Percentiles rank a stretch among this genome's conserved stretches.
Conservation (phyloP, 306 rosid species). For the Cucumis hystrix region DNA sequence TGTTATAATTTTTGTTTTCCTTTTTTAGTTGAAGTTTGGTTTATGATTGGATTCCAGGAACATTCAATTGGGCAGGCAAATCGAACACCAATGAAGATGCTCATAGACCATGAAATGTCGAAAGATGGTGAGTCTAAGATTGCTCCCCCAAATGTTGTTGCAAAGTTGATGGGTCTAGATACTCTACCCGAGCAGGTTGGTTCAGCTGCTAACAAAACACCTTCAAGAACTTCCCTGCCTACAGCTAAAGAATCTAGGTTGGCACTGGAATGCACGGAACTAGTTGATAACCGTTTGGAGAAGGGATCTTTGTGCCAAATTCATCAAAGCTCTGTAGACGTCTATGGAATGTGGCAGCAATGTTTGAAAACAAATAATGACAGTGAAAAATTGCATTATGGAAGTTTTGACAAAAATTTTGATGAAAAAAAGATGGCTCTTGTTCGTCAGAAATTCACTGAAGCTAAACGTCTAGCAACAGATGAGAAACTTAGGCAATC, state of each 20-base stretch:
- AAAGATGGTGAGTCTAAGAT: constrained; percentile 47
- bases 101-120: constrained; percentile 71
- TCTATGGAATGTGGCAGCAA: constrained; percentile 61
- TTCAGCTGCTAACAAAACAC: constrained; percentile 40
- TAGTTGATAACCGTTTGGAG: constrained; percentile 31
- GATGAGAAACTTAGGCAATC: constrained; percentile 59
- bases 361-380: constrained; percentile 33
- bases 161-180: constrained; percentile 95
- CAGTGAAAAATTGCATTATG: constrained; percentile 51
- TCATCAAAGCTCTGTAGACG: constrained; percentile 37
- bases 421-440: constrained; percentile 55
- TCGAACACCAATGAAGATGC: constrained; percentile 61
- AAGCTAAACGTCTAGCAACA: constrained; percentile 50
- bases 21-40: constrained; percentile 20
- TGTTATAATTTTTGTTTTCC: neutral
- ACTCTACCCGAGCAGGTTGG: constrained; percentile 42
- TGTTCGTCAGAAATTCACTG: constrained; percentile 56
- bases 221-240: constrained; percentile 33
- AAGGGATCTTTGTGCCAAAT: constrained; percentile 34
- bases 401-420: constrained; percentile 30
- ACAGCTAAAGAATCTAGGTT: constrained; percentile 24
- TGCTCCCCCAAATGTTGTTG: constrained; percentile 67
- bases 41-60: constrained; percentile 41
- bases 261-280: constrained; percentile 38
- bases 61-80: constrained; percentile 37